phyloP scores from a whole-genome alignment of 371 early-diverging fungal genomes.

The Dichotomocladium elegans region DNA sequence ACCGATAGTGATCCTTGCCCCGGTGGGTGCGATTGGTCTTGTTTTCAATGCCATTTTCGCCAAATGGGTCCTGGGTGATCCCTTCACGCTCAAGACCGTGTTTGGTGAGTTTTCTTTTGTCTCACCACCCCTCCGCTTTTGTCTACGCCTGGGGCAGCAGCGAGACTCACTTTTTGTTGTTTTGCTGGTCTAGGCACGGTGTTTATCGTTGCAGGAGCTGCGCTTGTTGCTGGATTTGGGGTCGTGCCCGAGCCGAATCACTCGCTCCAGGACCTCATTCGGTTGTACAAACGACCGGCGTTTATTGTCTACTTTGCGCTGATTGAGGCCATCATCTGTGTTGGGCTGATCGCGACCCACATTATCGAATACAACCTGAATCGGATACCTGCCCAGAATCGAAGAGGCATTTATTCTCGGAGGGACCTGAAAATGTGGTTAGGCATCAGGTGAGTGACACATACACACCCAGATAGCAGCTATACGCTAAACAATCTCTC shows the following conservation, averaged over 20 bases:
- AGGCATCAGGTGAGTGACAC: constrained; percentile 39
- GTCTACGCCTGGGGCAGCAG: too few relatives aligned
- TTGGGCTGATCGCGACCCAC: constrained; percentile 51
- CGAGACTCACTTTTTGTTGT: too few relatives aligned
- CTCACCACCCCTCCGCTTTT: too few relatives aligned
- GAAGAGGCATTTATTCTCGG: constrained; percentile 11
- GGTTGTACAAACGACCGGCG: constrained; percentile 68
- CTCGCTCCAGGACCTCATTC: constrained; percentile 65
- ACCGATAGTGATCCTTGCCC: constrained; percentile 79
- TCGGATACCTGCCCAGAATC: not conserved
- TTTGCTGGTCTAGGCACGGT: constrained; percentile 52
- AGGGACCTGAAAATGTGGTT: constrained; percentile 35
- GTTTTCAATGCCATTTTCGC: constrained; percentile 83
- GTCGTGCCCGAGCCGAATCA: constrained; percentile 76
- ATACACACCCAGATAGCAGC: not conserved
- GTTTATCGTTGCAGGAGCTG: constrained; percentile 68
- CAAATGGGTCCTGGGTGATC: constrained; percentile 59
- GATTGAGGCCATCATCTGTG: constrained; percentile 48
- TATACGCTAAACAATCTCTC: not conserved
- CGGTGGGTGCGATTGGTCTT: constrained; percentile 74
- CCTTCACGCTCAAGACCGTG: constrained; percentile 59
- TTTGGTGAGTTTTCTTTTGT: constrained; percentile 29
- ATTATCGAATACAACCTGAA: constrained; percentile 39
- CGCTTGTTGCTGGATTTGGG: constrained; percentile 73
- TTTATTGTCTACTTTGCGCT: constrained; percentile 71